Evolutionary conservation across 139 green algal species (phyloP), one percentile per base, ranked within the genome.

Genomic region (Auxenochlorella protothecoides): DNA sequence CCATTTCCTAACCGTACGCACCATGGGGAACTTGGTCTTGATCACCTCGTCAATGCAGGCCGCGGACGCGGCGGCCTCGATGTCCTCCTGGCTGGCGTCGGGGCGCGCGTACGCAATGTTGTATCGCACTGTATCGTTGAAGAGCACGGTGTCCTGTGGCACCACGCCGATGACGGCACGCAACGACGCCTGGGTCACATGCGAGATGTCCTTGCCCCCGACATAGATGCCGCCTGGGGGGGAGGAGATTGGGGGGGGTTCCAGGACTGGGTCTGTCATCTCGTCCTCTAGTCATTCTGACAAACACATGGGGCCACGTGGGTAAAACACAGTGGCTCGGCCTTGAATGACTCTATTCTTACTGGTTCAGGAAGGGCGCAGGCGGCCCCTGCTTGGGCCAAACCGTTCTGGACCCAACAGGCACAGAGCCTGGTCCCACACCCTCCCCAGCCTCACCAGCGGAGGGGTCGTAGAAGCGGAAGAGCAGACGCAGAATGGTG

Each of bases 91-190:
- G 54, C 55, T 75, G 12, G 78, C 78, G 14, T 65, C 52, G 3
- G 69, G 55, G 16, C 85, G 81, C 8, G 86, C 88, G 56, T 92
- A 93, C 59, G 79, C 64, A 59, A 96, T 96, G 80, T 97, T 96
- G 81, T 95, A 90, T 13, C 84, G 85, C 55, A 98, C 92, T 55
- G 84, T 92, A 70, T 97, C 92, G 74, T 97, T 97, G 87, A 98
- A 98, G 5, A 98, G 85, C 56, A 96, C 88, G 76, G 92, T 86
- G 80, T 97, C 92, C 79, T 97, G 91, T 7, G 72, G 77, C 51
- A 83, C 66, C 9, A 84, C 79, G 55, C 86, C 54, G 68, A 93
- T 81, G 6, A 76, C 71, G 0, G 16, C 44, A 3, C 86, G 74
- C 68, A 92, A 78, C 5, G 77, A 88, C 10, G 61, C 13, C 75